phyloP scores from a whole-genome alignment of 2,329 filamentous ascomycete species.

The Pseudocercospora pini-densiflorae region DNA sequence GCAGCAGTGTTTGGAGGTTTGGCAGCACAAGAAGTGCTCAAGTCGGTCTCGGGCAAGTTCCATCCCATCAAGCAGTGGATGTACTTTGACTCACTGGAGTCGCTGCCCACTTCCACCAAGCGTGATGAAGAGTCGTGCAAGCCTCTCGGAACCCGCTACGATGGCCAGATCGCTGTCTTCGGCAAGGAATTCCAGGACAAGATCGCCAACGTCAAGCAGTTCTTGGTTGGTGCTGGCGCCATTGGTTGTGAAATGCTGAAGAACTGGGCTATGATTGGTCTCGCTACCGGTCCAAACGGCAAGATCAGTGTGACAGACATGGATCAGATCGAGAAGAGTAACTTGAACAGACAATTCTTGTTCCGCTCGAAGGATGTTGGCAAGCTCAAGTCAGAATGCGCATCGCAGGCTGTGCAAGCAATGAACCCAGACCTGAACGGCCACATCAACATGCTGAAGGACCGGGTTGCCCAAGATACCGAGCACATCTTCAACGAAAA shows the following conservation, averaged over 20 bases:
- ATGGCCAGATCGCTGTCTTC: constrained; percentile 96
- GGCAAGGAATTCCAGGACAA: constrained; percentile 94
- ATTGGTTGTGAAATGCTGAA: constrained; percentile 99
- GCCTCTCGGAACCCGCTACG: constrained; percentile 83
- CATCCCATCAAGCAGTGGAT: constrained; percentile 94
- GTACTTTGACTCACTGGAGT: constrained; percentile 98
- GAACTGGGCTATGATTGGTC: constrained; percentile 99
- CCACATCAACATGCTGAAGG: constrained; percentile 83
- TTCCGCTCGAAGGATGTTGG: constrained; percentile 95
- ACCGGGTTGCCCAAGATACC: constrained; percentile 88
- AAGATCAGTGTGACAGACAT: constrained; percentile 95
- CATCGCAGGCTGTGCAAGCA: constrained; percentile 81
- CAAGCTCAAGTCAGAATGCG: constrained; percentile 94
- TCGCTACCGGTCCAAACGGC: constrained; percentile 85
- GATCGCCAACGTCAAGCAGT: constrained; percentile 86
- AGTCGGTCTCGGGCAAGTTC: constrained; percentile 98
- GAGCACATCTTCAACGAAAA: constrained; percentile 92
- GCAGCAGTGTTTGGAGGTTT: constrained; percentile 95
- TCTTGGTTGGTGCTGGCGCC: constrained; percentile 93
- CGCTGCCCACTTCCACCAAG: constrained; percentile 73
- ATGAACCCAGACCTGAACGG: constrained; percentile 95
- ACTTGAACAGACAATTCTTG: constrained; percentile 94
- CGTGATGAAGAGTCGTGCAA: constrained; percentile 88
- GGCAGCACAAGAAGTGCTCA: constrained; percentile 91
- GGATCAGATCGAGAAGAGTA: constrained; percentile 99